A percentile compares a stretch with the other conserved stretches of the same genome.
phyloP scores from a whole-genome alignment of 2,329 filamentous ascomycete genomes.

The Kalmusia sp. region DNA sequence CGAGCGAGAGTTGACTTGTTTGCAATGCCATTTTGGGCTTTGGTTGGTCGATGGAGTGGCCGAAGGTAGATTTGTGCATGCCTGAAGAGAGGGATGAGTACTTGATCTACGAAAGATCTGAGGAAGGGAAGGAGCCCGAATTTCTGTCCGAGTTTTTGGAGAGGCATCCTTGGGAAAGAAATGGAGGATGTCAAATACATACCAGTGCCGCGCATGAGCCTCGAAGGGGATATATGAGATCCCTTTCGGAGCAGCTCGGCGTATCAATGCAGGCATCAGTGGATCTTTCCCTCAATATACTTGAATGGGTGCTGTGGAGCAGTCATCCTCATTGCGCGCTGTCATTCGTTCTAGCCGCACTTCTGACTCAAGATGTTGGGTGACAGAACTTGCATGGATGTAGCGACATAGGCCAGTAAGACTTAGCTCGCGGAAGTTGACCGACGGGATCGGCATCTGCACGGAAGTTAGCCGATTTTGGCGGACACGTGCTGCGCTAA shows the following conservation, averaged over 20 bases:
- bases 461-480: conserved; percentile 3
- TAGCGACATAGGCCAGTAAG: neutral
- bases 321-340: no score
- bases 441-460: conserved; percentile 3
- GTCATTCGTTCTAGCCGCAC: no score
- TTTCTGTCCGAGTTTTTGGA: conserved; percentile 3
- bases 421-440: conserved; percentile 12
- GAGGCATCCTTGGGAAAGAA: conserved; percentile 4
- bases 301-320: no score
- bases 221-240: neutral
- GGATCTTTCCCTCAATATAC: neutral
- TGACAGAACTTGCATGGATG: no score
- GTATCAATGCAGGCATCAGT: conserved; percentile 6
- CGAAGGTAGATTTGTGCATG: conserved; percentile 8
- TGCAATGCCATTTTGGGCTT: neutral
- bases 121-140: neutral
- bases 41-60: conserved; percentile 2
- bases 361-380: no score
- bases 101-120: neutral
- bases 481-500: conserved; percentile 2
- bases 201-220: conserved; percentile 2
- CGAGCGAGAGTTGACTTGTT: neutral
- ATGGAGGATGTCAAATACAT: neutral
- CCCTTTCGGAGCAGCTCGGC: conserved; percentile 1
- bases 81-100: conserved; percentile 13